Conservation (phyloP, 345 rosid genomes). For the Eucalyptus cloeziana region DNA sequence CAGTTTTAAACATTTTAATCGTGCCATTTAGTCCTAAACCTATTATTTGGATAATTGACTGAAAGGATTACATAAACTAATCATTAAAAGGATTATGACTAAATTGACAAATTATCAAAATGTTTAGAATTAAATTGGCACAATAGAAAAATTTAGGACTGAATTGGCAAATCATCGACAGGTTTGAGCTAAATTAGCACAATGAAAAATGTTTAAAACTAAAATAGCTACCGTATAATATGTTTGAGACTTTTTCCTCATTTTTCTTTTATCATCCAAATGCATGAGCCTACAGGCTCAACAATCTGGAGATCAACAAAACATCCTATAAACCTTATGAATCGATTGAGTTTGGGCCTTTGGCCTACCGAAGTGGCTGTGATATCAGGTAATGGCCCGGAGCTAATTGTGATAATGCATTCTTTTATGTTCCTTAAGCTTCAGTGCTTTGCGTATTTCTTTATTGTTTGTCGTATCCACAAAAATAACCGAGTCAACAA, state of each 20-base stretch:
- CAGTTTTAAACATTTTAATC: too few species aligned
- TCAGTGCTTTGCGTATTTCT: not conserved
- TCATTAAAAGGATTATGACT: too few species aligned
- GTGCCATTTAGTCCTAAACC: not conserved
- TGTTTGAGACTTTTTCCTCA: not conserved
- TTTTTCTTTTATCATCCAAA: not conserved
- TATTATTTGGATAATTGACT: not conserved
- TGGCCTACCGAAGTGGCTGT: not conserved
- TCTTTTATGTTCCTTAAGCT: not conserved
- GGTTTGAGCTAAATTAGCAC: rapidly evolving
- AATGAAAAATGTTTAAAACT: too few species aligned
- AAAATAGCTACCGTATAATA: too few species aligned
- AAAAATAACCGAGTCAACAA: not conserved
- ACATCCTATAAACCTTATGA: not conserved
- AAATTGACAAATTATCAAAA: too few species aligned
- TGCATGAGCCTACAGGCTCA: not conserved
- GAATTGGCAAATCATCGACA: too few species aligned
- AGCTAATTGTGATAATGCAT: not conserved
- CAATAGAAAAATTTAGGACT: too few species aligned
- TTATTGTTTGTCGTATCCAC: not conserved
- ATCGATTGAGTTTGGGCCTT: not conserved
- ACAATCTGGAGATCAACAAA: not conserved
- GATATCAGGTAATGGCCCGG: rapidly evolving
- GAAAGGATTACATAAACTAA: too few species aligned
- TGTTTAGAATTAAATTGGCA: rapidly evolving